Conservation (phyloP, 495 filamentous ascomycete species). For the Lasiosphaeris hirsuta region DNA sequence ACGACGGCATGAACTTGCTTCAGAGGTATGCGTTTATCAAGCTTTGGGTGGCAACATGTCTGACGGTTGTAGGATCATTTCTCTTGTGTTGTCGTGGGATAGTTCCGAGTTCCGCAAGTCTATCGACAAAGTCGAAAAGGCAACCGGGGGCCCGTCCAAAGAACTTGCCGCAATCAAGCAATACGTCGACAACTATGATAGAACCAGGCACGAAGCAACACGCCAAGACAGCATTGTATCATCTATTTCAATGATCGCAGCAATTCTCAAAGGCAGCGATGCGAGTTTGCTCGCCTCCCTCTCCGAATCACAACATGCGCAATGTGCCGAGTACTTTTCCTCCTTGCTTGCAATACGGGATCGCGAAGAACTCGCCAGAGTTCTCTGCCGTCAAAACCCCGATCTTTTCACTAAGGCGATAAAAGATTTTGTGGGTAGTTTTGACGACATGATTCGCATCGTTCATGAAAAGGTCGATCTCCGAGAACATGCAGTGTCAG, state of each 20-base stretch:
- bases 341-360: conserved; percentile 57
- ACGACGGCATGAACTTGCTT: conserved; percentile 67
- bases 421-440: conserved; percentile 52
- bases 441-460: conserved; percentile 62
- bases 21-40: conserved; percentile 47
- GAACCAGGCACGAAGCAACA: conserved; percentile 47
- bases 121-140: conserved; percentile 50
- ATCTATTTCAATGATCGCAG: conserved; percentile 47
- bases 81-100: conserved; percentile 59
- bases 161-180: conserved; percentile 46
- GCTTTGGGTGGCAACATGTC: not conserved
- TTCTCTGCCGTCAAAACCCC: conserved; percentile 54
- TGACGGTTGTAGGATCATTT: conserved; percentile 53
- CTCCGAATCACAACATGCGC: conserved; percentile 48
- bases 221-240: conserved; percentile 37
- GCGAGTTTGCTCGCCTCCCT: conserved; percentile 31
- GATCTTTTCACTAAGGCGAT: conserved; percentile 58
- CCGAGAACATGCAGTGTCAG: conserved; percentile 49
- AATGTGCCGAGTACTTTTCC: conserved; percentile 57
- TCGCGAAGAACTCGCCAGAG: conserved; percentile 55
- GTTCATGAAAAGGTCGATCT: conserved; percentile 64
- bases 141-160: conserved; percentile 45
- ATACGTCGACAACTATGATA: conserved; percentile 39
- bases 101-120: conserved; percentile 53
- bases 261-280: conserved; percentile 42